A percentile compares a stretch with the other conserved stretches of the same genome.
Evolutionary conservation across 2,329 filamentous ascomycete species (phyloP).

Genomic region (Geosmithia flava): DNA sequence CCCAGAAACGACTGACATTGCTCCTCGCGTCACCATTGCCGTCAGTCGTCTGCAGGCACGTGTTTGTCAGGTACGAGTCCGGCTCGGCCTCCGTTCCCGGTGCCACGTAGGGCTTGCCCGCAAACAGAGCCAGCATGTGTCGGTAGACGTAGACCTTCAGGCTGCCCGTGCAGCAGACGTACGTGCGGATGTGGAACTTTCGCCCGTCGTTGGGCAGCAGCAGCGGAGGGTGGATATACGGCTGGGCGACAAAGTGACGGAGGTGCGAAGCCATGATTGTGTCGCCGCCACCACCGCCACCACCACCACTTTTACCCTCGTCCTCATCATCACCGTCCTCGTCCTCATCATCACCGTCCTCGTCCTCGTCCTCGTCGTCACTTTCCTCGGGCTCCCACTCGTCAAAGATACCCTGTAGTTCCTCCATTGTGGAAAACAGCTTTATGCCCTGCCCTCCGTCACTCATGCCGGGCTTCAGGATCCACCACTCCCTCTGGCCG

Average conservation of each 20-base stretch:
- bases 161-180: slow-evolving; percentile 70
- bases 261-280: slow-evolving; percentile 78
- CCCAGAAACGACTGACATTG: slow-evolving; percentile 61
- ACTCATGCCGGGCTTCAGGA: slow-evolving; percentile 95
- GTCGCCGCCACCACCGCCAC: slow-evolving; percentile 23
- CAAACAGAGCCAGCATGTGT: slow-evolving; percentile 82
- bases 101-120: slow-evolving; percentile 56
- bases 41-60: slow-evolving; percentile 63
- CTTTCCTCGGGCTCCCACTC: slow-evolving; percentile 67
- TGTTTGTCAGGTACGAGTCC: slow-evolving; percentile 82
- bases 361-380: slow-evolving; percentile 53
- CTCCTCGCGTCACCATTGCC: slow-evolving; percentile 45
- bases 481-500: slow-evolving; percentile 74
- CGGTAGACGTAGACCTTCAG: slow-evolving; percentile 77
- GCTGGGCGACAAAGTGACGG: slow-evolving; percentile 90
- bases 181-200: slow-evolving; percentile 93
- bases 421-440: slow-evolving; percentile 73
- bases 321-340: slow-evolving; percentile 35
- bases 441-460: slow-evolving; percentile 89
- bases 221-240: slow-evolving; percentile 83
- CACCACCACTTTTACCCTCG: slow-evolving; percentile 23
- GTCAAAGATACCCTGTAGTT: slow-evolving; percentile 81
- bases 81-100: slow-evolving; percentile 38
- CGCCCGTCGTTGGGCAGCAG: slow-evolving; percentile 49
- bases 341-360: slow-evolving; percentile 22